Evolutionary conservation across 805 yeast genomes (phyloP).

Genomic region (Pichia kluyveri): DNA sequence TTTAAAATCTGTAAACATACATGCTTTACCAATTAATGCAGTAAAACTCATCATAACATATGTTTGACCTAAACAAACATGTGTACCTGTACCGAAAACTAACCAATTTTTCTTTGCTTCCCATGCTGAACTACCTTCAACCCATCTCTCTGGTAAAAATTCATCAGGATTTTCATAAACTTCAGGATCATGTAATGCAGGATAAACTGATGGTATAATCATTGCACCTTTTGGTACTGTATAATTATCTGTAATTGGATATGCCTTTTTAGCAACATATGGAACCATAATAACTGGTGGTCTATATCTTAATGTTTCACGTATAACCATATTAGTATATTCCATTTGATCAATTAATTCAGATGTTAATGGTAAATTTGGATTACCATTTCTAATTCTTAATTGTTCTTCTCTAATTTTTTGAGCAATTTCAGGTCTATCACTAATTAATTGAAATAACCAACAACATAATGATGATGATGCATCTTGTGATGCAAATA

Average conservation of each 20-base stretch:
- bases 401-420: conserved; percentile 92
- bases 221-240: conserved; percentile 95
- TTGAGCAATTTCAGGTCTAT: conserved; percentile 81
- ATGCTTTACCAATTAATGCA: conserved; percentile 85
- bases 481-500: conserved; percentile 98
- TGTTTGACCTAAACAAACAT: conserved; percentile 89
- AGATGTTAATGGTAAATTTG: conserved; percentile 47
- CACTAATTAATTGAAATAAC: conserved; percentile 94
- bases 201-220: conserved; percentile 93
- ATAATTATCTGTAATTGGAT: conserved; percentile 75
- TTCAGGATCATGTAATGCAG: conserved; percentile 95
- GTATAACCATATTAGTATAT: conserved; percentile 85
- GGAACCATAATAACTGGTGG: conserved; percentile 99
- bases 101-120: conserved; percentile 86
- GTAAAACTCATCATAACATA: conserved; percentile 88
- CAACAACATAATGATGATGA: conserved; percentile 95
- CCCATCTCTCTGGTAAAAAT: conserved; percentile 96
- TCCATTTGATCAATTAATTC: conserved; percentile 79
- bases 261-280: conserved; percentile 78
- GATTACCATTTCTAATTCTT: conserved; percentile 71
- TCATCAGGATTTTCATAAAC: conserved; percentile 91
- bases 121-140: conserved; percentile 62
- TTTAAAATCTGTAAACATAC: conserved; percentile 67
- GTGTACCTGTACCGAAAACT: conserved; percentile 96
- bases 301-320: conserved; percentile 86